Percentiles rank a stretch among this genome's conserved stretches.
Evolutionary conservation across 192 early-diverging fungal genomes (phyloP).

Genomic region (Entophlyctis luteolus): DNA sequence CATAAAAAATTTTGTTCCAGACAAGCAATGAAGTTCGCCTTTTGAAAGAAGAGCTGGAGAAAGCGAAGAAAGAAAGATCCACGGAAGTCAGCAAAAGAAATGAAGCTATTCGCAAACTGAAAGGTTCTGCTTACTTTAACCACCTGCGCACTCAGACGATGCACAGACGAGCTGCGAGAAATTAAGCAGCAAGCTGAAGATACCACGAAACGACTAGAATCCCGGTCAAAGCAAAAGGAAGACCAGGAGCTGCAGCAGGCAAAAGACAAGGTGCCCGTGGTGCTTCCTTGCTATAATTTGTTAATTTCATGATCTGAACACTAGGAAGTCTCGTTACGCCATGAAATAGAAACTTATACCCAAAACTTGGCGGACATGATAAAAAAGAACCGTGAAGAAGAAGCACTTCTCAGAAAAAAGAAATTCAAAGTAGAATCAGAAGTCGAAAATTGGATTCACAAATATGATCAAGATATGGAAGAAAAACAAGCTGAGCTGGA

Average conservation of each 20-base stretch:
- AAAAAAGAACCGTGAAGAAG: conserved; percentile 48
- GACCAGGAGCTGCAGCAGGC: conserved; percentile 47
- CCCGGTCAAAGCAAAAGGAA: conserved; percentile 55
- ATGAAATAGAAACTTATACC: conserved; percentile 35
- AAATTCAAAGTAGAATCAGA: conserved; percentile 59
- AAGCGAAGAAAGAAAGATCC: conserved; percentile 47
- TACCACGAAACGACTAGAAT: conserved; percentile 52
- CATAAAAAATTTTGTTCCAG: conserved; percentile 20
- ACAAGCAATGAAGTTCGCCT: conserved; percentile 44
- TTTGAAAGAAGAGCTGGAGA: conserved; percentile 48
- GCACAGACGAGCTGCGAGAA: conserved; percentile 49
- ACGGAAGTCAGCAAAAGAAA: conserved; percentile 53
- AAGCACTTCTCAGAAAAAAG: conserved; percentile 50
- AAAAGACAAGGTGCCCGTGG: conserved; percentile 35
- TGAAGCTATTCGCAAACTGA: conserved; percentile 52
- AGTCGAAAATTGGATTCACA: conserved; percentile 67
- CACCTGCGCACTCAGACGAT: too few relatives aligned
- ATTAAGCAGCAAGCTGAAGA: conserved; percentile 62
- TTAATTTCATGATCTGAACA: too few relatives aligned
- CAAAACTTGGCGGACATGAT: conserved; percentile 28
- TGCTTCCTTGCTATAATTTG: not conserved
- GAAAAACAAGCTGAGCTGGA: conserved; percentile 59
- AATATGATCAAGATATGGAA: conserved; percentile 63
- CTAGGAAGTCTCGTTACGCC: conserved; percentile 35
- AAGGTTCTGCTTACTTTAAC: too few relatives aligned